These are phyloP conservation scores for Tolypocladium cylindrosporum DNA, from an alignment of 2,329 filamentous ascomycete genomes.

Conservation along the genomic window DNA sequence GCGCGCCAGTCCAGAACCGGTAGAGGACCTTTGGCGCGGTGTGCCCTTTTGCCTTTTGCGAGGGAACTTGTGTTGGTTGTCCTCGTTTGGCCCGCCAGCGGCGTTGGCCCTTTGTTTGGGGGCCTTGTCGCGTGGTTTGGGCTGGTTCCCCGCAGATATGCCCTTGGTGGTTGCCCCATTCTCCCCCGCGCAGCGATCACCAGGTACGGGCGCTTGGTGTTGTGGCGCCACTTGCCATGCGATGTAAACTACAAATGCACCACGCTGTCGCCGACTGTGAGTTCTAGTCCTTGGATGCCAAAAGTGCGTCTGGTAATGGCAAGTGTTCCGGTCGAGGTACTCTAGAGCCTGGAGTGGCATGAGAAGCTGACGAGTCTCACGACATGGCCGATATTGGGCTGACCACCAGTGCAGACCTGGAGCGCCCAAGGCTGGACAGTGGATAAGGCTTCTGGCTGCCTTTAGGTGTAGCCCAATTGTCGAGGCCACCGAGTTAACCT, in stretches of 20 bases:
- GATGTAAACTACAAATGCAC: neutral
- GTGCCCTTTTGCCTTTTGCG: neutral
- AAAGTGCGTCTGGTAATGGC: neutral
- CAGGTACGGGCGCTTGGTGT: neutral
- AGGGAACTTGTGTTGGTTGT: neutral
- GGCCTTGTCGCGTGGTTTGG: too few species aligned
- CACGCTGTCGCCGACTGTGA: neutral
- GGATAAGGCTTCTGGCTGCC: too few species aligned
- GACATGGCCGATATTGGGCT: neutral
- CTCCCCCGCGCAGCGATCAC: neutral
- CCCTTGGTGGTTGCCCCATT: neutral
- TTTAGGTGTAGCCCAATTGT: neutral
- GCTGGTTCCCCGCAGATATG: neutral
- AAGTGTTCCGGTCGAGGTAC: neutral
- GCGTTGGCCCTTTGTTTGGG: too few species aligned
- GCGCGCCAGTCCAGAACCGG: neutral
- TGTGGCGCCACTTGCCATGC: neutral
- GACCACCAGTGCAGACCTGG: too few species aligned
- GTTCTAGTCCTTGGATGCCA: neutral
- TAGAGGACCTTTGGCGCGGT: neutral
- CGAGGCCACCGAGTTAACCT: too few species aligned
- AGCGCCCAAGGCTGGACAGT: neutral
- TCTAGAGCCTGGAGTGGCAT: neutral
- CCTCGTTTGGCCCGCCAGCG: too few species aligned
- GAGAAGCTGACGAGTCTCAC: neutral